Evolutionary conservation across 2,329 filamentous ascomycete species (phyloP), one percentile per base, ranked within the genome.

Genomic region (Pseudogymnoascus sp.): DNA sequence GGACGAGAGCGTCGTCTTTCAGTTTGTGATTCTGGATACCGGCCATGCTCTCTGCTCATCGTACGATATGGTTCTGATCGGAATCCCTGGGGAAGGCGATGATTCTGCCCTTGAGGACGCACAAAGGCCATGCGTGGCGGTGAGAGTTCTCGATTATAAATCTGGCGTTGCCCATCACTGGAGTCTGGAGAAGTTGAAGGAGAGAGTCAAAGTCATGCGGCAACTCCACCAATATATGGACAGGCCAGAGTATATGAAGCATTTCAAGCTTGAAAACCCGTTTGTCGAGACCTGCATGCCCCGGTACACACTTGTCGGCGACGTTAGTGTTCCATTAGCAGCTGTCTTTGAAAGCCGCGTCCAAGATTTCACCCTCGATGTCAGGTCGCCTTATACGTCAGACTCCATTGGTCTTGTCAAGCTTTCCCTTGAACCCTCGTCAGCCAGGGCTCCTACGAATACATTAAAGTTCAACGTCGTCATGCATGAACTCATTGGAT

Each of bases 381-480:
- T 97, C 36, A 84, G 91, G 54, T 97, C 93, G 0, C 93, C 93
- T 2, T 96, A 96, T 71, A 99, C 95, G 0, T 90, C 88, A 26
- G 92, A 92, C 70, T 90, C 91, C 7, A 86, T 97, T 65, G 95
- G 93, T 51, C 93, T 97, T 63, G 85, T 99, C 68, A 90, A 92
- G 71, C 79, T 99, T 39, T 93, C 93, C 0, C 79, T 99, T 5
- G 95, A 99, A 73, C 95, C 95, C 12, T 97, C 93, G 0, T 93
- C 91, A 59, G 93, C 93, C 1, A 88, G 96, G 71, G 93, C 93
- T 3, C 95, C 95, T 12, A 90, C 91, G 11, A 95, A 90, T 64
- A 97, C 91, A 2, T 79, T 97, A 64, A 99, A 97, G 74, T 99
- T 99, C 78, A 99, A 97, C 71, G 93, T 97, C 4, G 93, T 97